These are phyloP conservation scores for Sugiyamaella japonica DNA, from an alignment of 1,139 yeast species.

Conservation along the genomic window DNA sequence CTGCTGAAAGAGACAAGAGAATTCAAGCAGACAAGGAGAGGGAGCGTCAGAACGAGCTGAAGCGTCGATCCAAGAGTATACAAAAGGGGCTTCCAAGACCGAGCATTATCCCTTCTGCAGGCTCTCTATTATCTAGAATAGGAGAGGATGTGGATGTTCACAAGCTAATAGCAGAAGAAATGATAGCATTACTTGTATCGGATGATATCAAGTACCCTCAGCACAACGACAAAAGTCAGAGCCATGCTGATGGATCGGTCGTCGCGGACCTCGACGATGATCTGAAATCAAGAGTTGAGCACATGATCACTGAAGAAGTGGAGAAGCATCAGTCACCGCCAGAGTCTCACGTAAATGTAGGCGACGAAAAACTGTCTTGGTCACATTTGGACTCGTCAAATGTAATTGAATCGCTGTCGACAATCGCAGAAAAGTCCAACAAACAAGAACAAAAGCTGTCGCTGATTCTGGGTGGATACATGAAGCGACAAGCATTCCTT, in stretches of 20 bases:
- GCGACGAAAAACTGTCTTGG: background rate
- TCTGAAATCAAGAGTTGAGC: constrained; percentile 35
- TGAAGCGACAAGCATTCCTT: constrained; percentile 39
- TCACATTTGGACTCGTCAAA: background rate
- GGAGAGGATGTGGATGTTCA: constrained; percentile 12
- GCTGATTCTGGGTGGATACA: constrained; percentile 42
- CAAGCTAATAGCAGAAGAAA: constrained; percentile 42
- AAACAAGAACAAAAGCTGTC: constrained; percentile 42
- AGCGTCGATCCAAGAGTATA: constrained; percentile 52
- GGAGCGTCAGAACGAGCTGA: constrained; percentile 33
- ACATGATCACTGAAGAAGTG: constrained; percentile 40
- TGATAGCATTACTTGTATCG: constrained; percentile 47
- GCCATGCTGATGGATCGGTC: constrained; percentile 23
- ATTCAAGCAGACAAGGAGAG: constrained; percentile 30
- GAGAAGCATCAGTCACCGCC: background rate
- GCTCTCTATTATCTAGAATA: background rate
- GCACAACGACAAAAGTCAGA: background rate
- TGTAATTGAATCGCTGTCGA: constrained; percentile 23
- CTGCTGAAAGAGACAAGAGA: constrained; percentile 42
- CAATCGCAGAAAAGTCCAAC: constrained; percentile 38
- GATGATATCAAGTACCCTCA: constrained; percentile 47
- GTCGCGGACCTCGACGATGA: constrained; percentile 49
- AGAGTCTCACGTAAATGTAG: background rate
- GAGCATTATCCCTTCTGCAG: constrained; percentile 29
- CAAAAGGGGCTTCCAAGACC: constrained; percentile 57